Conservation (phyloP, 163 green algal species). For the Chlorella variabilis region DNA sequence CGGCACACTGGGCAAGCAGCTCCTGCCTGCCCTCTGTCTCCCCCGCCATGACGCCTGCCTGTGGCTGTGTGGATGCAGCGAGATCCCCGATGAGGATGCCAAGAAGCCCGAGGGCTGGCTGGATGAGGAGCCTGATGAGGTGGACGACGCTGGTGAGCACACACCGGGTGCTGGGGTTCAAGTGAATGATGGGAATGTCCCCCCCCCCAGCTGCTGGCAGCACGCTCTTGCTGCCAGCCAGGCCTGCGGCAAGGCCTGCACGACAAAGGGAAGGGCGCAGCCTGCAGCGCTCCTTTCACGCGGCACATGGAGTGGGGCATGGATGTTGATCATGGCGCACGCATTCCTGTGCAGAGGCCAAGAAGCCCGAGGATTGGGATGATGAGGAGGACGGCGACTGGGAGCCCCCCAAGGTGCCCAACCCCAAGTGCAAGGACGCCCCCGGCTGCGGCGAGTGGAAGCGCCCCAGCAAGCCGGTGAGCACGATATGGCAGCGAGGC, state of each 20-base stretch:
- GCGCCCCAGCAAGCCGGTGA: conserved; percentile 65
- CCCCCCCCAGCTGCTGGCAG: no score
- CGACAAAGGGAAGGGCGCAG: no score
- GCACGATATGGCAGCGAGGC: no score
- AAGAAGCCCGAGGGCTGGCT: conserved; percentile 93
- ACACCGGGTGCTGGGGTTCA: no score
- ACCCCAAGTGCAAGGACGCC: conserved; percentile 73
- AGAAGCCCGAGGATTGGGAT: conserved; percentile 91
- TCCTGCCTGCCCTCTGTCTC: neutral
- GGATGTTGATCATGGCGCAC: no score
- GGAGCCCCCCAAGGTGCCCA: conserved; percentile 74
- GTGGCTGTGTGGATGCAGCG: neutral
- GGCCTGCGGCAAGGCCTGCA: no score
- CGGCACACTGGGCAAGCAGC: no score
- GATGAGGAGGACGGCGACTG: conserved; percentile 91
- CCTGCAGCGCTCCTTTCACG: no score
- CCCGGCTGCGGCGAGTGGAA: conserved; percentile 86
- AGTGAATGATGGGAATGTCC: no score
- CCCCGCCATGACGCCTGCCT: neutral
- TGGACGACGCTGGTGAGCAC: conserved; percentile 84
- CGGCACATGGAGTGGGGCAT: no score
- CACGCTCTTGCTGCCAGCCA: no score
- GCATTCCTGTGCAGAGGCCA: conserved; percentile 54
- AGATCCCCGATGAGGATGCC: conserved; percentile 70
- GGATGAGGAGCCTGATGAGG: conserved; percentile 82